Conservation (phyloP, 2,329 filamentous ascomycete species). For the Trichoderma arundinaceum region DNA sequence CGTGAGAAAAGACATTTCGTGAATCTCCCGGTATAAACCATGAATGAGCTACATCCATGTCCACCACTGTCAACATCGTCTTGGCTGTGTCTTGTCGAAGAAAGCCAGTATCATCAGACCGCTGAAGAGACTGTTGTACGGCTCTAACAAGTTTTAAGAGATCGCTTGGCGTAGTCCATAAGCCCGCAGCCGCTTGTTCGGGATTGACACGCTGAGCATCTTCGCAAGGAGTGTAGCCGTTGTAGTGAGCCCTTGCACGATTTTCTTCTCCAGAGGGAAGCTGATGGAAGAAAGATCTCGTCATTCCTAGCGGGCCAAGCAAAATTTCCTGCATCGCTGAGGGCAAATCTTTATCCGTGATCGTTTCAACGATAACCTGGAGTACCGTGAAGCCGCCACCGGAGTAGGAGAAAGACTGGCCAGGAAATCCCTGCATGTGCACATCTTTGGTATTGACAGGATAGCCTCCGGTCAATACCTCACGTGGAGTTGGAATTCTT, state of each 20-base stretch:
- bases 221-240: slow-evolving; percentile 20
- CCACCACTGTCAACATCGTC: slow-evolving; percentile 35
- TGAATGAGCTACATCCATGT: slow-evolving; percentile 30
- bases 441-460: slow-evolving; percentile 31
- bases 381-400: slow-evolving; percentile 33
- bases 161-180: slow-evolving; percentile 38
- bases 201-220: slow-evolving; percentile 28
- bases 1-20: slow-evolving; percentile 33
- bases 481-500: slow-evolving; percentile 6
- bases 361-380: slow-evolving; percentile 32
- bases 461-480: slow-evolving; percentile 32
- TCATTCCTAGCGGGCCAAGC: slow-evolving; percentile 33
- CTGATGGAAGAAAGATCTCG: slow-evolving; percentile 26
- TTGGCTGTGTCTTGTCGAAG: slow-evolving; percentile 31
- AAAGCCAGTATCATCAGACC: slow-evolving; percentile 27
- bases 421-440: slow-evolving; percentile 29
- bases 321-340: slow-evolving; percentile 31
- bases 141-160: slow-evolving; percentile 34
- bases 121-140: slow-evolving; percentile 34
- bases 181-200: slow-evolving; percentile 33
- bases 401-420: slow-evolving; percentile 29
- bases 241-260: slow-evolving; percentile 29
- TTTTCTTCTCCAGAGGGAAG: slow-evolving; percentile 31
- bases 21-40: slow-evolving; percentile 33
- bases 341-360: slow-evolving; percentile 29